Base-by-base conservation (phyloP, 2,329 filamentous ascomycete species). In the Alternaria sp. region DNA sequence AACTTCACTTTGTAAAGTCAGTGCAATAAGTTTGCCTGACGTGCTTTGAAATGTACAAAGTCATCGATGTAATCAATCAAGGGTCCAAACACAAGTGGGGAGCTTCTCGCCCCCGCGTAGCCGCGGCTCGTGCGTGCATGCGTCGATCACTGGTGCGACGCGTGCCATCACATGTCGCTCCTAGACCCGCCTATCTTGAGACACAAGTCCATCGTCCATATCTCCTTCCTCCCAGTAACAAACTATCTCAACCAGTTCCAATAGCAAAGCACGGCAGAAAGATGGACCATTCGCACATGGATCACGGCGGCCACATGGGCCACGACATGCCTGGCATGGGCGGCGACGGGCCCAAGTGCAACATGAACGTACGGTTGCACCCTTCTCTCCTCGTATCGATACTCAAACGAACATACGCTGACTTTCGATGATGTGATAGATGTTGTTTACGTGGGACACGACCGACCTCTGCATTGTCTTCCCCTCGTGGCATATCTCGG, bases 391-490 rank as follows among this genome's bases (percentile, higher is more conserved):
- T 59, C 6, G 14, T 38, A 25, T 18, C 46, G 32, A 22, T 22
- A 5, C 20, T 7, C 20, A 4, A 43, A 12, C 25, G 40, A 25
- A 14, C 20, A 25, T n/a, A 8, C 32, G 30, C 46, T 50, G 46
- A 50, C 46, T 25, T 9, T 27, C 4, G 10, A 5, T 50, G 20
- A n/a, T 11, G 44, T 16, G 5, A 49, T 34, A 97, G 93, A 98
- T 97, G 94, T 89, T 98, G 69, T 99, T 99, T 84, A 98, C 93
- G 63, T 99, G 94, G 94, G 89, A 93, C 79, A 94, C 94, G 3
- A 87, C 85, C 58, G 91, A 98, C 81, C 92, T 99, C 67, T 99
- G 95, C 86, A 96, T 99, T 80, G 88, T 99, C 79, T 99, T 98
- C 85, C 86, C 86, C 71, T 88, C 90, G 81, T 99, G 95, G 95